Evolutionary conservation across 2,329 filamentous ascomycete genomes (phyloP).

Genomic region (Calonectria multiphialidica): DNA sequence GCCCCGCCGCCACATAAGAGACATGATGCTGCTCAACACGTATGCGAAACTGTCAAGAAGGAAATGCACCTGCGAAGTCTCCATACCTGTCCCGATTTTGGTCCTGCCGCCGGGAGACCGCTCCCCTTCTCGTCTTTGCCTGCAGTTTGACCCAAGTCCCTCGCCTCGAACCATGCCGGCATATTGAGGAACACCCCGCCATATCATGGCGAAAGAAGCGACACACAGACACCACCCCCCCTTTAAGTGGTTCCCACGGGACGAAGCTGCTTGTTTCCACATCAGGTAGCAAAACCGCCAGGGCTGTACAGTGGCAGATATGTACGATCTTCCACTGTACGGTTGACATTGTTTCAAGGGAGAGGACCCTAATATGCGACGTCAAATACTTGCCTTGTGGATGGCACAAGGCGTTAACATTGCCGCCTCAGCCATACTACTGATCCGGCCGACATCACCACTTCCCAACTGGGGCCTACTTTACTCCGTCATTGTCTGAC

Average conservation of each 20-base stretch:
- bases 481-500: constrained; percentile 8
- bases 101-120: constrained; percentile 7
- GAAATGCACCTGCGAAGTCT: not conserved
- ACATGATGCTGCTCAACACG: not conserved
- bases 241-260: not conserved
- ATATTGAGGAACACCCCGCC: constrained; percentile 15
- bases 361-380: not conserved
- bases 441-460: not conserved
- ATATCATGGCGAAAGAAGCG: constrained; percentile 1
- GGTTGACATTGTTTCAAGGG: not conserved
- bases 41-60: not conserved
- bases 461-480: not conserved
- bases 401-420: not conserved
- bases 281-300: not conserved
- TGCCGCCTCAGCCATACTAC: not conserved
- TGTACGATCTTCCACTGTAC: not conserved
- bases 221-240: not conserved
- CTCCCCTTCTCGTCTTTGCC: constrained; percentile 26
- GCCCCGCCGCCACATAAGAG: constrained; percentile 20
- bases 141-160: not conserved
- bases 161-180: constrained; percentile 20
- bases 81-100: not conserved
- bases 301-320: not conserved
- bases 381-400: not conserved
- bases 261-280: not conserved